Evolutionary conservation across 2,329 filamentous ascomycete genomes (phyloP).

Genomic region (Fusarium anguioides): DNA sequence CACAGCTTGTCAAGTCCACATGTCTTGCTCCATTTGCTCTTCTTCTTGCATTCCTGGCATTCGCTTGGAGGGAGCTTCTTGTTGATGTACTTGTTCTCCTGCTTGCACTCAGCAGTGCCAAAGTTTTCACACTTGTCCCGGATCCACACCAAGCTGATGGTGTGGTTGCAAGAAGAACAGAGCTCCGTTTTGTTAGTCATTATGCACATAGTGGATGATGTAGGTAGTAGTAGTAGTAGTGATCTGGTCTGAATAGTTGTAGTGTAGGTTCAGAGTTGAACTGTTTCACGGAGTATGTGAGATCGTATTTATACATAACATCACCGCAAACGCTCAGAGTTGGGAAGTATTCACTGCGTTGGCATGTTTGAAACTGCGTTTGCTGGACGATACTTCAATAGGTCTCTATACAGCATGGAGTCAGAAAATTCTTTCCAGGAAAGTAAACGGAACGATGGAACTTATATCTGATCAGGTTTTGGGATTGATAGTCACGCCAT

Average conservation of each 20-base stretch:
- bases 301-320: neutral
- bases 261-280: neutral
- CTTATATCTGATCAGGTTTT: neutral
- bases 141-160: neutral
- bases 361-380: neutral
- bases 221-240: fast-evolving
- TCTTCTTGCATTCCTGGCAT: fast-evolving
- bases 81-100: neutral
- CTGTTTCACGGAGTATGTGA: fast-evolving
- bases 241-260: no score
- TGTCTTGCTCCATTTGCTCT: neutral
- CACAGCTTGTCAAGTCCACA: neutral
- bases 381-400: no score
- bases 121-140: neutral
- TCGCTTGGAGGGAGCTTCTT: neutral
- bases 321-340: no score
- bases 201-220: neutral
- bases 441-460: neutral
- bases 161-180: neutral
- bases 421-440: neutral
- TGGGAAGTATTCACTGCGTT: no score
- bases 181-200: neutral
- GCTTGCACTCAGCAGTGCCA: neutral
- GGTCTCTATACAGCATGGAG: no score
- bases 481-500: neutral